Evolutionary conservation across 1,284 basidiomycete species (phyloP).

Genomic region (Sutorius eximius): DNA sequence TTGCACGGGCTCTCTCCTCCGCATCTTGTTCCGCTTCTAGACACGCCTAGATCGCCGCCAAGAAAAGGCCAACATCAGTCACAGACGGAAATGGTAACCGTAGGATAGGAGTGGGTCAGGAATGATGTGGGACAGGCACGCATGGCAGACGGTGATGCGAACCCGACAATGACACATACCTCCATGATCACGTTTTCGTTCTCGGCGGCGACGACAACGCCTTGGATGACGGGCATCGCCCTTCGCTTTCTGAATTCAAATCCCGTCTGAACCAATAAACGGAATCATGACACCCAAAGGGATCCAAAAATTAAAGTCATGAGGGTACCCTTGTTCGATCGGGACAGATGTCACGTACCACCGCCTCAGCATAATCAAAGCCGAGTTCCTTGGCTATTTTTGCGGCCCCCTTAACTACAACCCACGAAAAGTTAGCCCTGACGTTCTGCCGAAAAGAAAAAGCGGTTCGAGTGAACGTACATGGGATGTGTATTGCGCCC

Average conservation of each 20-base stretch:
- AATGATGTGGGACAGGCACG: neutral
- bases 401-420: conserved; percentile 78
- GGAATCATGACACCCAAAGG: conserved; percentile 1
- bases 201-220: conserved; percentile 85
- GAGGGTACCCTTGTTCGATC: conserved; percentile 9
- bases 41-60: conserved; percentile 60
- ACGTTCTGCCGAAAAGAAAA: conserved; percentile 3
- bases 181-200: conserved; percentile 78
- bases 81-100: neutral
- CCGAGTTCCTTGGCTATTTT: conserved; percentile 88
- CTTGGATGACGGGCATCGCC: conserved; percentile 83
- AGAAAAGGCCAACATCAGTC: conserved; percentile 13
- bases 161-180: conserved; percentile 43
- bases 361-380: conserved; percentile 92
- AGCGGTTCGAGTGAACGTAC: conserved; percentile 49
- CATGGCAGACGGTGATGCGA: conserved; percentile 1
- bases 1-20: conserved; percentile 74
- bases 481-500: conserved; percentile 86
- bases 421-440: conserved; percentile 7
- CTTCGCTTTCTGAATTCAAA: conserved; percentile 95
- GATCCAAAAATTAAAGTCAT: conserved; percentile 6
- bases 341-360: conserved; percentile 50
- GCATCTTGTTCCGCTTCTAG: conserved; percentile 79
- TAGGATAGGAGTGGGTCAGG: neutral
- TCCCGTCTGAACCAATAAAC: conserved; percentile 57